Conservation (phyloP, 2,329 filamentous ascomycete genomes). For the Colletotrichum sp. region DNA sequence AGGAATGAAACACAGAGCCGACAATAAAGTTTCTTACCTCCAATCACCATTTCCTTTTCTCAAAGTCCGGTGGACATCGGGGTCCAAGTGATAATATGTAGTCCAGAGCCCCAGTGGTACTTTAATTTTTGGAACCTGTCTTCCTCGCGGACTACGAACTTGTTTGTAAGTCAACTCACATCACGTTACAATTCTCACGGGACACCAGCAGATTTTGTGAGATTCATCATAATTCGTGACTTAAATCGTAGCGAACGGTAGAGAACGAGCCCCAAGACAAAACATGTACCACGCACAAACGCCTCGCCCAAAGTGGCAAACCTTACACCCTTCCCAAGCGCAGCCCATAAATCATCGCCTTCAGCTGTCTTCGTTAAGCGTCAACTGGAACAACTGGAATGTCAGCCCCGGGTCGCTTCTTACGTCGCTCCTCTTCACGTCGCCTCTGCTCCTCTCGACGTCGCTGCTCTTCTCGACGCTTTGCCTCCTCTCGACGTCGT, state of each 20-base stretch:
- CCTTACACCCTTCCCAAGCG: neutral
- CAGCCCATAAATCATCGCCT: neutral
- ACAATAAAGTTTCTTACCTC: neutral
- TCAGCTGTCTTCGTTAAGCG: neutral
- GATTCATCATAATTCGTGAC: neutral
- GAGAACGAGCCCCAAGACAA: neutral
- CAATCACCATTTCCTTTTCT: fast-evolving
- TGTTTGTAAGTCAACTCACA: fast-evolving
- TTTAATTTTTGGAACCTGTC: neutral
- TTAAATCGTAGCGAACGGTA: neutral
- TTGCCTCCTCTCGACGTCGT: neutral
- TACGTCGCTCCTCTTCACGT: neutral
- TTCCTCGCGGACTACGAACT: neutral
- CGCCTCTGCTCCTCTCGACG: neutral
- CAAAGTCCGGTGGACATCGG: neutral
- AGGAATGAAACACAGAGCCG: neutral
- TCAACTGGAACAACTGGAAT: neutral
- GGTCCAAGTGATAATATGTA: no score
- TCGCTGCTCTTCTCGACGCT: neutral
- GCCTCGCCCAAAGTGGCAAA: neutral
- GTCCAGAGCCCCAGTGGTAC: no score
- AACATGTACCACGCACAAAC: neutral
- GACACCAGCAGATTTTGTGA: fast-evolving
- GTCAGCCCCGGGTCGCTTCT: neutral
- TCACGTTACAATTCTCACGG: neutral